These are phyloP conservation scores for Sextonia rubra DNA, from an alignment of 164 flowering plant genomes.

Conservation along the genomic window DNA sequence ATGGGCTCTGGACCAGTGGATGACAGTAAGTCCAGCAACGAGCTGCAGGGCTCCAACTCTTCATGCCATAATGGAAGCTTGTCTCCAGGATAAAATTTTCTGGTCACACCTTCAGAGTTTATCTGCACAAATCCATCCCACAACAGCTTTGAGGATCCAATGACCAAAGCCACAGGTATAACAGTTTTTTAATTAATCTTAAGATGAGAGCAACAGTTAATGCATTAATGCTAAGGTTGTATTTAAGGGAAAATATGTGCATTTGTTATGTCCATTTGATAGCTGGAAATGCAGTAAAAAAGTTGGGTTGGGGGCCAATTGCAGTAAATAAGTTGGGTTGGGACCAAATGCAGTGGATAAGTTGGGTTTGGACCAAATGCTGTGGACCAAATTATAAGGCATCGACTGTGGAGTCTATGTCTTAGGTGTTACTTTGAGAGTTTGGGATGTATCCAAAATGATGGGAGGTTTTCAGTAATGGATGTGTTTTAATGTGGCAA, in stretches of 20 bases:
- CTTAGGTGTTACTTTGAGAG: no score
- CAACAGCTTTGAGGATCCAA: not conserved
- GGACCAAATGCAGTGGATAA: no score
- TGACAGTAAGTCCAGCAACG: slow-evolving; percentile 60
- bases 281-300: not conserved
- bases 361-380: no score
- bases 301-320: not conserved
- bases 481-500: no score
- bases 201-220: not conserved
- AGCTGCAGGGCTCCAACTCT: slow-evolving; percentile 72
- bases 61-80: slow-evolving; percentile 89
- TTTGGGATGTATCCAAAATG: no score
- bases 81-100: slow-evolving; percentile 83
- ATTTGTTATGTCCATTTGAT: not conserved
- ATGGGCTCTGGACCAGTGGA: slow-evolving; percentile 62
- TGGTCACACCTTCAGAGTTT: slow-evolving; percentile 73
- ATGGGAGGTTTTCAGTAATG: no score
- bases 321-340: no score
- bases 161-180: no score
- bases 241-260: no score
- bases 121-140: slow-evolving; percentile 43
- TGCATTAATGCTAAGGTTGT: not conserved
- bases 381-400: no score
- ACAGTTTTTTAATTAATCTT: no score
- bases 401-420: no score